A percentile compares a stretch with the other conserved stretches of the same genome.
These are phyloP conservation scores for Albugo candida DNA, from an alignment of 352 stramenopile species.

Conservation along the genomic window DNA sequence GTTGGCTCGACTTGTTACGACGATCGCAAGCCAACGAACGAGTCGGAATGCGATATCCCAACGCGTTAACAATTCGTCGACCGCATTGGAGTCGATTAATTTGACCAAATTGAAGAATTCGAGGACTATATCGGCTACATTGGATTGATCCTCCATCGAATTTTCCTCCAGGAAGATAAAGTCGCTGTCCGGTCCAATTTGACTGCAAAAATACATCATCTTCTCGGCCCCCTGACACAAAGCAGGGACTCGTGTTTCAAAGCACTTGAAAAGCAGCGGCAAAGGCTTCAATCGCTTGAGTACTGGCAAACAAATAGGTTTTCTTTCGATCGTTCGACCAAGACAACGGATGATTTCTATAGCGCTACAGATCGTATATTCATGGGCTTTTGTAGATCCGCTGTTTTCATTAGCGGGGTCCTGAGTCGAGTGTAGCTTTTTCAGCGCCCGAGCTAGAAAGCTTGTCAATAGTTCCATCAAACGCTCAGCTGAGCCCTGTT, in stretches of 20 bases:
- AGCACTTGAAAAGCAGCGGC: constrained; percentile 19
- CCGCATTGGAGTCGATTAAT: too few relatives aligned
- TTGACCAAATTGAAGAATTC: too few relatives aligned
- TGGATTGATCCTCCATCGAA: too few relatives aligned
- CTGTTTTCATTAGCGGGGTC: too few relatives aligned
- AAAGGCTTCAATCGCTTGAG: constrained; percentile 18
- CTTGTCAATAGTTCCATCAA: too few relatives aligned
- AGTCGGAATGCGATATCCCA: constrained; percentile 18
- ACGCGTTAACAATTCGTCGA: too few relatives aligned
- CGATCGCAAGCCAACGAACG: constrained; percentile 25
- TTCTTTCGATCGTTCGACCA: constrained; percentile 26
- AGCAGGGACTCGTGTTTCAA: constrained; percentile 13
- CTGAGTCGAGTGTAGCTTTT: too few relatives aligned
- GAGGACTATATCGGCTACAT: too few relatives aligned
- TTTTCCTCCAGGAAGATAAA: too few relatives aligned
- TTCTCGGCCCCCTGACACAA: constrained; percentile 40
- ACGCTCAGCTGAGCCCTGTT: too few relatives aligned
- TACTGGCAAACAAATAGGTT: constrained; percentile 17
- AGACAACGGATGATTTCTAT: constrained; percentile 21
- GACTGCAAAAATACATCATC: constrained; percentile 25
- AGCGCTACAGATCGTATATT: neutral
- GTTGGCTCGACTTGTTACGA: constrained; percentile 21
- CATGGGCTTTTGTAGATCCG: too few relatives aligned
- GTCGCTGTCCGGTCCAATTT: neutral
- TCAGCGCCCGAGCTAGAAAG: too few relatives aligned